Evolutionary conservation across 2,329 filamentous ascomycete genomes (phyloP).

Genomic region (Penicillium sp.): DNA sequence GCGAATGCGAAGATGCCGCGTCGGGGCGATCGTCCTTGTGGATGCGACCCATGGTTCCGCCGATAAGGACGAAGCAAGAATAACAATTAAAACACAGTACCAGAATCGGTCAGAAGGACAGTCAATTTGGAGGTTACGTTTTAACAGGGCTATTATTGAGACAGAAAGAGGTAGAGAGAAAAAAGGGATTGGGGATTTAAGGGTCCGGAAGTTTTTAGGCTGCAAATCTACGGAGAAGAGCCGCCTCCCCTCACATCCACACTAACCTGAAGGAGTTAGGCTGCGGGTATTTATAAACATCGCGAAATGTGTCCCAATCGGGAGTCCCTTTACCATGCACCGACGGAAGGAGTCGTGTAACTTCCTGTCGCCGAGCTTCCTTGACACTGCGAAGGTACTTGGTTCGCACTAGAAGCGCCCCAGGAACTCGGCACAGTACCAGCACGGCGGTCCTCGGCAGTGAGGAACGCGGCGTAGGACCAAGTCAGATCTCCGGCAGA

Average conservation of each 20-base stretch:
- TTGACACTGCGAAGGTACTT: slow-evolving; percentile 10
- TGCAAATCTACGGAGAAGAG: not conserved
- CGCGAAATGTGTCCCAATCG: not conserved
- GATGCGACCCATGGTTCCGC: slow-evolving; percentile 1
- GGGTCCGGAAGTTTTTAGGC: not conserved
- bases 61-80: not conserved
- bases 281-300: not conserved
- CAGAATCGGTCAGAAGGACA: not conserved
- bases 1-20: slow-evolving; percentile 18
- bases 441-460: slow-evolving; percentile 17
- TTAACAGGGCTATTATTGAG: not conserved
- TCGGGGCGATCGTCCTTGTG: slow-evolving; percentile 6
- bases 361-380: slow-evolving; percentile 10
- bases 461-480: slow-evolving; percentile 43
- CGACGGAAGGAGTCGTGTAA: slow-evolving; percentile 7
- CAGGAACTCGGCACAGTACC: slow-evolving; percentile 9
- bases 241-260: not conserved
- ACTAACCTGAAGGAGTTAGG: not conserved
- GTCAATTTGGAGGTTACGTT: not conserved
- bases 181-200: not conserved
- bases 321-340: slow-evolving; percentile 4
- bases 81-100: not conserved
- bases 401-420: slow-evolving; percentile 8
- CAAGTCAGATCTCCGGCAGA: slow-evolving; percentile 44
- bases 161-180: not conserved